A percentile compares a stretch with the other conserved stretches of the same genome.
Evolutionary conservation across 2,329 filamentous ascomycete genomes (phyloP).

Genomic region (Sporothrix pseudoabietina): DNA sequence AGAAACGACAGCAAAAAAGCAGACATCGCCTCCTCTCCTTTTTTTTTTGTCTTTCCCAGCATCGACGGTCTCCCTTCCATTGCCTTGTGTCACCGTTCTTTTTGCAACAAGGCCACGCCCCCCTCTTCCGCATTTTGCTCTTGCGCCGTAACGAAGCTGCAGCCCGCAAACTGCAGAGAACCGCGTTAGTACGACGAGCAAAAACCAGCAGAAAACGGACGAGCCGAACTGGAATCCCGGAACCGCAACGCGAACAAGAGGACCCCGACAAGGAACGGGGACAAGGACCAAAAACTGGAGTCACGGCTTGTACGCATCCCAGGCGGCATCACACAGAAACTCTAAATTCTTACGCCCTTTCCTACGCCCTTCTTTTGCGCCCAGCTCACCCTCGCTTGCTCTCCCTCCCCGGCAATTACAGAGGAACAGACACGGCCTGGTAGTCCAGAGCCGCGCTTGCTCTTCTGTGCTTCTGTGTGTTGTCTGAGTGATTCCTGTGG

Average conservation of each 20-base stretch:
- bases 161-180: neutral
- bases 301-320: slow-evolving; percentile 5
- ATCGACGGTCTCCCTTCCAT: neutral
- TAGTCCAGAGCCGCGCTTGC: slow-evolving; percentile 1
- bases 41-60: neutral
- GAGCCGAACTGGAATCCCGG: neutral
- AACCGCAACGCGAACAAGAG: neutral
- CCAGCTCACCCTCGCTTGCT: neutral
- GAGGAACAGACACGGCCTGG: neutral
- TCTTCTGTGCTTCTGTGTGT: neutral
- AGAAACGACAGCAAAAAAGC: neutral
- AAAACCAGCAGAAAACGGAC: neutral
- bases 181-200: neutral
- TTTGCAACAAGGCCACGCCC: neutral
- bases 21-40: slow-evolving; percentile 5
- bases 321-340: slow-evolving; percentile 1
- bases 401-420: neutral
- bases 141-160: slow-evolving; percentile 5
- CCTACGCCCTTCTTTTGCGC: neutral
- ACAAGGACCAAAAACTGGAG: neutral
- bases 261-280: neutral
- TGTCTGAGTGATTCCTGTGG: neutral
- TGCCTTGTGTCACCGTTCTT: neutral
- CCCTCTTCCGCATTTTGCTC: neutral
- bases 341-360: neutral